A percentile compares a stretch with the other conserved stretches of the same genome.
Conservation (phyloP, 768 basidiomycete genomes). For the Mycena leptocephala region DNA sequence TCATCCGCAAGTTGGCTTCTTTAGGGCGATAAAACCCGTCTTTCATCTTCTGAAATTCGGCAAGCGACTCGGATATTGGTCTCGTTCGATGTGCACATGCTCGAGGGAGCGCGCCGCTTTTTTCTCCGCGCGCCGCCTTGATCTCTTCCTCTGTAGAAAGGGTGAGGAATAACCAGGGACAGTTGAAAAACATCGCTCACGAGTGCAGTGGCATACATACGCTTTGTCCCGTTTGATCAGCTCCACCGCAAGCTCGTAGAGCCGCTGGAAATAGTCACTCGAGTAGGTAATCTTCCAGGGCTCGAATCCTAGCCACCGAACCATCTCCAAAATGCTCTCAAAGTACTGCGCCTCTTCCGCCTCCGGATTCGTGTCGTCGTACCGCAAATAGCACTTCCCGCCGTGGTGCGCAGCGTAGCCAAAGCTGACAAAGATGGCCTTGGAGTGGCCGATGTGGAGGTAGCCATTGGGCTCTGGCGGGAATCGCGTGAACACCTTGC, state of each 20-base stretch:
- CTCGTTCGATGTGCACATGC: slow-evolving; percentile 92
- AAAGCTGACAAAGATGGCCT: slow-evolving; percentile 98
- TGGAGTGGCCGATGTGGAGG: slow-evolving; percentile 96
- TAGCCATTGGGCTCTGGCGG: slow-evolving; percentile 99
- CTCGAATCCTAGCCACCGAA: slow-evolving; percentile 97
- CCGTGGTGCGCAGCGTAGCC: slow-evolving; percentile 96
- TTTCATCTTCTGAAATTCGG: slow-evolving; percentile 94
- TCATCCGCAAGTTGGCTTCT: slow-evolving; percentile 96
- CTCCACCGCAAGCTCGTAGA: slow-evolving; percentile 91
- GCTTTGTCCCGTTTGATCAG: slow-evolving; percentile 93
- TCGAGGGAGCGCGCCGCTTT: slow-evolving; percentile 78
- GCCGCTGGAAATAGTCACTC: slow-evolving; percentile 93
- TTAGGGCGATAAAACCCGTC: slow-evolving; percentile 92
- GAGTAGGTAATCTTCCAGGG: slow-evolving; percentile 99
- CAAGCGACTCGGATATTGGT: slow-evolving; percentile 89
- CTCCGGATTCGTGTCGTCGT: slow-evolving; percentile 99
- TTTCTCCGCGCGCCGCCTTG: slow-evolving; percentile 89
- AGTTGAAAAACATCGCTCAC: slow-evolving; percentile 63
- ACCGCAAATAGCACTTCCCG: slow-evolving; percentile 95
- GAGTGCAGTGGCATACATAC: slow-evolving; percentile 96
- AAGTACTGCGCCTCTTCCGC: slow-evolving; percentile 97
- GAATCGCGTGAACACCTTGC: slow-evolving; percentile 94
- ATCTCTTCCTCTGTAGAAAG: slow-evolving; percentile 88
- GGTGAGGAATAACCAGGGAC: slow-evolving; percentile 14
- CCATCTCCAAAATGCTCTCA: slow-evolving; percentile 95